Evolutionary conservation across 2,329 filamentous ascomycete genomes (phyloP).

Genomic region (Fonsecaea pedrosoi): DNA sequence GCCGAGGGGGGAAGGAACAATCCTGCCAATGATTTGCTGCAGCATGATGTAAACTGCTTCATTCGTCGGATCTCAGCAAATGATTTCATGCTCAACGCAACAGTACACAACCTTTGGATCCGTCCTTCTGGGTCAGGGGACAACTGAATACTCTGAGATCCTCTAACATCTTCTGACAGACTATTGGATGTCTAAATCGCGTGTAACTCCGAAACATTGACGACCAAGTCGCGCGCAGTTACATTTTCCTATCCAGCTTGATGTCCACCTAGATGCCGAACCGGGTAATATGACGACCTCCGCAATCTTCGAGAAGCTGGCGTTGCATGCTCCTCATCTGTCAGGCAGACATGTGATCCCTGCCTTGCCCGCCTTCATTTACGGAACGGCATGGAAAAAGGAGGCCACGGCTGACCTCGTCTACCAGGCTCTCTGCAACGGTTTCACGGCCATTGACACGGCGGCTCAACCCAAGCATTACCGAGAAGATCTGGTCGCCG

Average conservation of each 20-base stretch:
- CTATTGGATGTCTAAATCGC: neutral
- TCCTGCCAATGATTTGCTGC: conserved; percentile 20
- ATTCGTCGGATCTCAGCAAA: conserved; percentile 17
- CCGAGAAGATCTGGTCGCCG: conserved; percentile 72
- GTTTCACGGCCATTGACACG: conserved; percentile 75
- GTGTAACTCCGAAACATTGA: neutral
- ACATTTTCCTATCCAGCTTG: neutral
- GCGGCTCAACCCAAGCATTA: conserved; percentile 82
- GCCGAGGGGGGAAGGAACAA: neutral
- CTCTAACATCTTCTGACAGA: neutral
- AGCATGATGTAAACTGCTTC: conserved; percentile 10
- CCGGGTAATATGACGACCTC: conserved; percentile 26
- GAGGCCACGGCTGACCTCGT: conserved; percentile 71
- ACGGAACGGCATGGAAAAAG: conserved; percentile 89
- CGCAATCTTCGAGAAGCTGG: conserved; percentile 35
- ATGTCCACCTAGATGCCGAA: neutral
- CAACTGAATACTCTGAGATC: neutral
- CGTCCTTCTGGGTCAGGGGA: neutral
- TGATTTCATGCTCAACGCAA: neutral
- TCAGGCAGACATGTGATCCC: conserved; percentile 40
- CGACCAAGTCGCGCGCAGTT: neutral
- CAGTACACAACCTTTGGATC: neutral
- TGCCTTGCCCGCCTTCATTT: conserved; percentile 59
- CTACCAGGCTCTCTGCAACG: conserved; percentile 68
- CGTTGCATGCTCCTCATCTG: conserved; percentile 32